Evolutionary conservation across 345 rosid genomes (phyloP).

Genomic region (Lenwebbia sp.): DNA sequence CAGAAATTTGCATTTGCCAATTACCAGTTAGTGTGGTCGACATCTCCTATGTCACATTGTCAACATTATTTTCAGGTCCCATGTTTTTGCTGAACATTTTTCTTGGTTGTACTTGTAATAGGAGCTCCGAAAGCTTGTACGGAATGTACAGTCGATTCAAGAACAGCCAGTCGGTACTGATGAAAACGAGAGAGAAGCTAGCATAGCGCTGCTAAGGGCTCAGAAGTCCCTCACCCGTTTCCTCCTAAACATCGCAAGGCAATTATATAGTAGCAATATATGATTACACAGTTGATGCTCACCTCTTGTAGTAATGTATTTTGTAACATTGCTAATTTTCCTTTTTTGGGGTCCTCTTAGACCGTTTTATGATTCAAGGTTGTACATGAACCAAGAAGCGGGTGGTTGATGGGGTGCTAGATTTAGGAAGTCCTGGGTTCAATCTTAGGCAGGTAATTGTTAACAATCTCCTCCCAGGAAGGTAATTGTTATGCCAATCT

Average conservation of each 20-base stretch:
- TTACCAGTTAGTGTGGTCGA: neutral
- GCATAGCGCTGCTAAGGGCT: conserved; percentile 22
- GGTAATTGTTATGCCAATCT: neutral
- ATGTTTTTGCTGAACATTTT: neutral
- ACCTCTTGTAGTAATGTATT: neutral
- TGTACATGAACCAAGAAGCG: neutral
- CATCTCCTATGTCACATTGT: neutral
- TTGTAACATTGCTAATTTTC: neutral
- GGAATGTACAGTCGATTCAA: conserved; percentile 40
- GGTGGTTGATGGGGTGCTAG: neutral
- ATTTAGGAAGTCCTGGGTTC: neutral
- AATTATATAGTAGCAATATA: conserved; percentile 14
- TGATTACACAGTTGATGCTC: neutral
- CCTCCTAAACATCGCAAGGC: conserved; percentile 42
- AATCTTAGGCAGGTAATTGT: neutral
- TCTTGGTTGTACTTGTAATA: conserved; percentile 7
- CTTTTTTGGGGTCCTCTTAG: neutral
- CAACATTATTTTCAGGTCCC: neutral
- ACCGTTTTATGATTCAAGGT: neutral
- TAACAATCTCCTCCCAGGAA: too few species aligned
- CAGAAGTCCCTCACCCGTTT: conserved; percentile 48
- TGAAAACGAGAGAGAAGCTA: conserved; percentile 26
- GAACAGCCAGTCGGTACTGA: conserved; percentile 12
- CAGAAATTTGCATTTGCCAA: neutral
- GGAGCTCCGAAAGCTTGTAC: conserved; percentile 76